Evolutionary conservation across 2,329 filamentous ascomycete species (phyloP).

Genomic region (Cladorrhinum sp.): DNA sequence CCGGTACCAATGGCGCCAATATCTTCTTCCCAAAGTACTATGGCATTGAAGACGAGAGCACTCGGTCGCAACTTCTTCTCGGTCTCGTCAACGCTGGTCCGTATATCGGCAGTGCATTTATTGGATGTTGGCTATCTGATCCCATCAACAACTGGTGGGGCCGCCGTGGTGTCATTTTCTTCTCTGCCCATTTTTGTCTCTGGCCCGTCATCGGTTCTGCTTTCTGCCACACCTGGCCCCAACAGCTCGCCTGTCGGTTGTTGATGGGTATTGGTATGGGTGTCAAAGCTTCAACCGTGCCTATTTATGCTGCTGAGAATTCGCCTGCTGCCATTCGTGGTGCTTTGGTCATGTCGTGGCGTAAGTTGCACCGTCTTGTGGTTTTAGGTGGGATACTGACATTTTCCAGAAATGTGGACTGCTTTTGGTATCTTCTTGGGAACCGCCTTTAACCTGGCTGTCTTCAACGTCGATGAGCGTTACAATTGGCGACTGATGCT

Average conservation of each 20-base stretch:
- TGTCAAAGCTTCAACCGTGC: constrained; percentile 68
- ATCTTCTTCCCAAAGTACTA: constrained; percentile 57
- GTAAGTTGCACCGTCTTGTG: constrained; percentile 23
- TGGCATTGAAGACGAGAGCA: constrained; percentile 40
- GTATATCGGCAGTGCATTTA: constrained; percentile 45
- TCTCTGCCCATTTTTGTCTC: constrained; percentile 70
- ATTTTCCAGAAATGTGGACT: constrained; percentile 56
- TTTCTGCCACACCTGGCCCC: constrained; percentile 68
- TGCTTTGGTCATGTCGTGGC: constrained; percentile 80
- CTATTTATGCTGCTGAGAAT: constrained; percentile 74
- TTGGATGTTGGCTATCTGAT: constrained; percentile 66
- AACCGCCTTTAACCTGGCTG: constrained; percentile 58
- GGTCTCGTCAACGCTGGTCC: constrained; percentile 62
- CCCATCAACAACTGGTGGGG: constrained; percentile 45
- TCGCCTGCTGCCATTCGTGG: constrained; percentile 67
- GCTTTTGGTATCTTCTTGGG: constrained; percentile 61
- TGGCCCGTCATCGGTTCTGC: constrained; percentile 68
- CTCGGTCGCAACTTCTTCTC: constrained; percentile 46
- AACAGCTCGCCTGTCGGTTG: constrained; percentile 68
- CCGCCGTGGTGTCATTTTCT: constrained; percentile 63
- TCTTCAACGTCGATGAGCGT: constrained; percentile 35
- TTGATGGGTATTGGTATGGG: constrained; percentile 76
- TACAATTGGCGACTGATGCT: constrained; percentile 41
- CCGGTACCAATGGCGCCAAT: constrained; percentile 61
- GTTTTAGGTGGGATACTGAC: constrained; percentile 3